Evolutionary conservation across 148 eudicot genomes (phyloP).

Genomic region (Mesembryanthemum crystallinum): DNA sequence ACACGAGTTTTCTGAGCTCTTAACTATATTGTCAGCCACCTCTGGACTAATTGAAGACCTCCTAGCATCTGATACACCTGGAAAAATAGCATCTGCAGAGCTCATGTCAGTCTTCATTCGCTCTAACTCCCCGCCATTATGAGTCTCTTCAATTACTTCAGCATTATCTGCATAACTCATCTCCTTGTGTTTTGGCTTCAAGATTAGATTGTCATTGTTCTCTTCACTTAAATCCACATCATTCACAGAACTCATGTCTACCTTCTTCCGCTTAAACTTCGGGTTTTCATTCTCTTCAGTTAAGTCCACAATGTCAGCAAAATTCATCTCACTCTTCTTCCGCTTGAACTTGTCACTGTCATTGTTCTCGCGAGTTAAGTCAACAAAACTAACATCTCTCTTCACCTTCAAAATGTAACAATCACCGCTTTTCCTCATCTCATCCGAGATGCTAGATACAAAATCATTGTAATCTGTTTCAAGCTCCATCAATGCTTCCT

Average conservation of each 20-base stretch:
- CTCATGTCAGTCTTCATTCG: constrained; percentile 38
- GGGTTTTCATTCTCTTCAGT: background rate
- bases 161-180: constrained; percentile 2
- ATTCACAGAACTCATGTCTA: constrained; percentile 21
- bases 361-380: background rate
- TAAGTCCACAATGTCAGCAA: background rate
- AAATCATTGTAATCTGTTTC: constrained; percentile 36
- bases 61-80: constrained; percentile 22
- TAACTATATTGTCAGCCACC: constrained; percentile 21
- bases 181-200: background rate
- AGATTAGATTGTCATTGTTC: background rate
- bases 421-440: constrained; percentile 35
- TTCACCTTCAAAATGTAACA: constrained; percentile 31
- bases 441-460: constrained; percentile 29
- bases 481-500: constrained; percentile 38
- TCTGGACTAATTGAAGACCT: constrained; percentile 18
- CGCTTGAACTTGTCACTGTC: background rate
- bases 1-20: constrained; percentile 24
- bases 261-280: constrained; percentile 10
- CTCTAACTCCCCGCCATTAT: constrained; percentile 18
- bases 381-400: constrained; percentile 26
- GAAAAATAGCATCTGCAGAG: constrained; percentile 14
- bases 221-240: constrained; percentile 21
- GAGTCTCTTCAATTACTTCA: constrained; percentile 11
- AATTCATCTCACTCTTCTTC: constrained; percentile 11